phyloP scores from a whole-genome alignment of 176 grass and related monocot species.

The Areca catechu region DNA sequence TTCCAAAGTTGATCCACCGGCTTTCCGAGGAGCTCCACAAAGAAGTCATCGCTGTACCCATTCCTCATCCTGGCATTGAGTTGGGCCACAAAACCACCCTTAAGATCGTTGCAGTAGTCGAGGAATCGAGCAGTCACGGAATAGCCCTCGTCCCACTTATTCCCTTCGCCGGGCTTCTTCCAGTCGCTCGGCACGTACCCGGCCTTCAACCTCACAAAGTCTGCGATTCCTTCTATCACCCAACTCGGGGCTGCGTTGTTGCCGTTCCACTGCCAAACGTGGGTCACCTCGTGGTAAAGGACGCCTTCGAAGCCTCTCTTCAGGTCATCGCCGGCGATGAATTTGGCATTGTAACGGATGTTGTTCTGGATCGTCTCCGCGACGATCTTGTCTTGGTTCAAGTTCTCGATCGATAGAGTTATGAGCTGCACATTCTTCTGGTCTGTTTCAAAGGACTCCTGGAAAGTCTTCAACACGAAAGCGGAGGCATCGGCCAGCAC shows the following conservation, averaged over 20 bases:
- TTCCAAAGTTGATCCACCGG: conserved; percentile 38
- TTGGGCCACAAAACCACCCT: conserved; percentile 40
- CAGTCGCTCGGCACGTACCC: conserved; percentile 33
- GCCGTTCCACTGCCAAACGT: conserved; percentile 63
- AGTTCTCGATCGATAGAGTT: conserved; percentile 34
- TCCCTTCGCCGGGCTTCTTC: conserved; percentile 33
- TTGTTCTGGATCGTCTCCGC: conserved; percentile 23
- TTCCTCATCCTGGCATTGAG: conserved; percentile 57
- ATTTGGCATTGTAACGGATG: conserved; percentile 58
- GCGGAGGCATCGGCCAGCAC: conserved; percentile 39
- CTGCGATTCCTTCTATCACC: conserved; percentile 64
- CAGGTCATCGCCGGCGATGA: conserved; percentile 38
- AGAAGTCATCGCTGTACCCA: conserved; percentile 47
- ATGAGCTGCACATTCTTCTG: conserved; percentile 17
- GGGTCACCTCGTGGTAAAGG: conserved; percentile 55
- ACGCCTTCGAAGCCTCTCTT: conserved; percentile 42
- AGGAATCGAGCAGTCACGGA: conserved; percentile 58
- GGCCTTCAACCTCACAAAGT: conserved; percentile 61
- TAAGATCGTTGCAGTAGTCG: conserved; percentile 53
- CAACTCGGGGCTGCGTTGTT: neutral
- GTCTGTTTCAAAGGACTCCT: conserved; percentile 9
- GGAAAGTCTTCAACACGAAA: conserved; percentile 43
- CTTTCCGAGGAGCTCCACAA: conserved; percentile 42
- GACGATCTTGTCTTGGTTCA: conserved; percentile 1
- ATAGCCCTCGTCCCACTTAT: conserved; percentile 55